Evolutionary conservation across 805 yeast genomes (phyloP).

Genomic region (Pichia cabralensis): DNA sequence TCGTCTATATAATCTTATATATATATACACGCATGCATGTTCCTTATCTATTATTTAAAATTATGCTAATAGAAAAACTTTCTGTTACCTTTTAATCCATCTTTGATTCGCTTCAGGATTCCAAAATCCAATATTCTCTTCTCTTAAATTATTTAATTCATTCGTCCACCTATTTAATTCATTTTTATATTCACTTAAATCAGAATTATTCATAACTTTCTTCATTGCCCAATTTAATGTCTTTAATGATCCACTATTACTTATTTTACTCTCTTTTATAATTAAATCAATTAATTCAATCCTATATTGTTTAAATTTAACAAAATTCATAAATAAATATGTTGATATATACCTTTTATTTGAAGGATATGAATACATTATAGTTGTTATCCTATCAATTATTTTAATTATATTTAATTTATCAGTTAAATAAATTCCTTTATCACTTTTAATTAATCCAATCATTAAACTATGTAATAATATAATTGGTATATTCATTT

Average conservation of each 20-base stretch:
- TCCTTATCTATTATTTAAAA: no score
- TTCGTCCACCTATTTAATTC: slow-evolving; percentile 16
- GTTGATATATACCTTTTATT: slow-evolving; percentile 12
- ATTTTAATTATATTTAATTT: slow-evolving; percentile 15
- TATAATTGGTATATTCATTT: slow-evolving; percentile 15
- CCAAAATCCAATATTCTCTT: slow-evolving; percentile 19
- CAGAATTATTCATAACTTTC: slow-evolving; percentile 12
- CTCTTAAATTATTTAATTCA: slow-evolving; percentile 16
- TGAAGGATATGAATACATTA: slow-evolving; percentile 9
- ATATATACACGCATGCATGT: neutral
- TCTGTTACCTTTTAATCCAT: neutral
- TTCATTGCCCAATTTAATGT: slow-evolving; percentile 20
- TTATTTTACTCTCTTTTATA: slow-evolving; percentile 14
- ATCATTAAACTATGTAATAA: slow-evolving; percentile 20
- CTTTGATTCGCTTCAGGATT: slow-evolving; percentile 2
- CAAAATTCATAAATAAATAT: slow-evolving; percentile 9
- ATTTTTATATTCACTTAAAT: slow-evolving; percentile 6
- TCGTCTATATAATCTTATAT: neutral
- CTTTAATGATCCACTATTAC: slow-evolving; percentile 14
- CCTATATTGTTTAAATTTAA: slow-evolving; percentile 10
- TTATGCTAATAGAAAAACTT: no score
- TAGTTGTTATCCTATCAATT: slow-evolving; percentile 16
- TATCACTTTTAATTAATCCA: slow-evolving; percentile 13
- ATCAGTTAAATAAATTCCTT: slow-evolving; percentile 7
- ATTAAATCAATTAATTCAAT: slow-evolving; percentile 16